Conservation (phyloP, 2,329 filamentous ascomycete species). For the Simplicillium aogashimaense region DNA sequence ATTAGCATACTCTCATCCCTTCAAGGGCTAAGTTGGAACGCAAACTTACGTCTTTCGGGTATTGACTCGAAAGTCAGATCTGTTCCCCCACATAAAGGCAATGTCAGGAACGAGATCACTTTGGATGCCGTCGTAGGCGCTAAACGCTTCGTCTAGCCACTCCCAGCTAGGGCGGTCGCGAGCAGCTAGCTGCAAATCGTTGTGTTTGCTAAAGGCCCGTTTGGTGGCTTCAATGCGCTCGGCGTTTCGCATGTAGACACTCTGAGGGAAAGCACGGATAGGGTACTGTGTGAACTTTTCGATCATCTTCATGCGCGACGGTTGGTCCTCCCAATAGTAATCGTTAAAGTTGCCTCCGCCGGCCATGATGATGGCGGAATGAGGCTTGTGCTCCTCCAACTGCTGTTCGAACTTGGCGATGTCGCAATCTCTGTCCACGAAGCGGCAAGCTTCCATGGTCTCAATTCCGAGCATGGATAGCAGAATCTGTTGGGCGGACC, state of each 20-base stretch:
- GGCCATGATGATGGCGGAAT: conserved; percentile 17
- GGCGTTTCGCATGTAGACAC: conserved; percentile 13
- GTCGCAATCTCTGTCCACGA: conserved; percentile 15
- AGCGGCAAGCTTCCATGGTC: conserved; percentile 17
- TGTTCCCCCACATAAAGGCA: conserved; percentile 17
- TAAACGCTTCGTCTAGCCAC: conserved; percentile 14
- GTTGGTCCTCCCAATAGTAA: conserved; percentile 18
- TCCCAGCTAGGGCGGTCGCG: conserved; percentile 16
- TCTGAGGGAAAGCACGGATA: conserved; percentile 15
- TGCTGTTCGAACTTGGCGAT: conserved; percentile 11
- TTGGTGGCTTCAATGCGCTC: conserved; percentile 12
- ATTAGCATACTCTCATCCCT: conserved; percentile 5
- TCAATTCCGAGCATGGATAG: conserved; percentile 15
- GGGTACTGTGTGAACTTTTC: conserved; percentile 12
- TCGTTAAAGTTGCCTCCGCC: conserved; percentile 17
- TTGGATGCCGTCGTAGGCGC: conserved; percentile 10
- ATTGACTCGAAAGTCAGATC: conserved; percentile 14
- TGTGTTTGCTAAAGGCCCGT: conserved; percentile 11
- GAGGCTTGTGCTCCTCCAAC: conserved; percentile 15
- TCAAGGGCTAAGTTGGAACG: neutral
- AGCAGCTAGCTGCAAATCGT: conserved; percentile 14
- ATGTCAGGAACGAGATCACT: conserved; percentile 15
- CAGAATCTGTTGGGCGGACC: conserved; percentile 16
- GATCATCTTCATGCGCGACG: conserved; percentile 18
- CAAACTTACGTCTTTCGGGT: conserved; percentile 15